Evolutionary conservation across 768 basidiomycete species (phyloP), one percentile per base, ranked within the genome.

Genomic region (Auricularia sp.): DNA sequence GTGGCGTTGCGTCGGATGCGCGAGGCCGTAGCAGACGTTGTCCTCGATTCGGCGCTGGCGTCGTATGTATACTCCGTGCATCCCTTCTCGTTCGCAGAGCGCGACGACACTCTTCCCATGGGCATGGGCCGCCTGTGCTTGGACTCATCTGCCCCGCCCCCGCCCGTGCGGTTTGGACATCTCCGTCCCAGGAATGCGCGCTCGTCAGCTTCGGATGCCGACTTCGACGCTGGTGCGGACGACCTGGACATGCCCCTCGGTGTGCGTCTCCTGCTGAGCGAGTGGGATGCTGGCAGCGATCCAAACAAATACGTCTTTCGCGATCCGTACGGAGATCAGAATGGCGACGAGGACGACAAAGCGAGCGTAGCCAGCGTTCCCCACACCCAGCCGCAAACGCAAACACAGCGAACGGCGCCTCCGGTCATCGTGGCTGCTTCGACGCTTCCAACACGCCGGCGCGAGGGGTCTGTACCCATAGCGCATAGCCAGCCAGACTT

Each of bases 251-350:
- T 70, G 67, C 80, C 85, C 0, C 72, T 79, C 3, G 87, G 87
- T 2, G 84, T 87, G 10, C 79, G 86, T 35, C 76, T 86, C 23
- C 77, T 92, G 47, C 72, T 92, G 64, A 79, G 81, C 64, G 87
- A 88, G 53, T 92, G 90, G 90, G 78, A 83, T 61, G 66, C 83
- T 29, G 84, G 86, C 12, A 67, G 74, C 2, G 76, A 84, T 71
- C 82, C 84, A 3, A 72, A 76, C 2, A 70, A 78, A 5, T 87
- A 83, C 67, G 68, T 70, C 2, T 88, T 84, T 69, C 71, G 66
- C 10, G 85, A 90, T 67, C 82, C 83, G 1, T 89, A 87, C 69
- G 58, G 63, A n/a, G 34, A 29, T 10, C 29, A 21, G 7, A n/a
- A 43, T 2, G 36, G 61, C 11, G 34, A 23, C 23, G 35, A 63